These are phyloP conservation scores for Trypethelium eluteriae DNA, from an alignment of 495 filamentous ascomycete species.

Conservation along the genomic window DNA sequence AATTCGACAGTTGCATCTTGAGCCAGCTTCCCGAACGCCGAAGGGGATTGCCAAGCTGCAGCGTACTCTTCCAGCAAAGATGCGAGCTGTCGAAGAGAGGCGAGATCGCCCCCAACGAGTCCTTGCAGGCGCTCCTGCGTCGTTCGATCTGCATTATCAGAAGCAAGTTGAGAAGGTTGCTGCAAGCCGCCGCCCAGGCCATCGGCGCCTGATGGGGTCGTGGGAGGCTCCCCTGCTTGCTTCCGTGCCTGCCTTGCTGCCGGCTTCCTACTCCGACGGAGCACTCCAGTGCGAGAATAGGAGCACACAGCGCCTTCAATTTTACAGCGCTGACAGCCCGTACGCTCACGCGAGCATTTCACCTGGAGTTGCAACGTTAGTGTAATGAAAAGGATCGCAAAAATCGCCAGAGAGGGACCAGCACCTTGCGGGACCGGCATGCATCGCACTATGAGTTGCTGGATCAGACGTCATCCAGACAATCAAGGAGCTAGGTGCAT, in stretches of 20 bases:
- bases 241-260: background rate
- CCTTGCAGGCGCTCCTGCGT: background rate
- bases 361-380: background rate
- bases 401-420: background rate
- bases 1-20: background rate
- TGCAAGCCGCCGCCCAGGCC: background rate
- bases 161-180: background rate
- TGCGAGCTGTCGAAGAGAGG: slow-evolving; percentile 7
- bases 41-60: slow-evolving; percentile 11
- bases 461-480: background rate
- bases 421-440: slow-evolving; percentile 17
- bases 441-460: slow-evolving; percentile 16
- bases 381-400: no score
- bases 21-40: background rate
- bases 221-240: background rate
- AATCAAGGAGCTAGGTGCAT: background rate
- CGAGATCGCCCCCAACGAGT: background rate
- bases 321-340: slow-evolving; percentile 17
- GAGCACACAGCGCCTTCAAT: slow-evolving; percentile 11
- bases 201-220: background rate
- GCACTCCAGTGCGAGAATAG: slow-evolving; percentile 18
- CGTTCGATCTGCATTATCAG: slow-evolving; percentile 8
- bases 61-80: slow-evolving; percentile 12
- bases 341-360: slow-evolving; percentile 6
- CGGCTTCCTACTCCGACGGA: slow-evolving; percentile 15